Conservation (phyloP, 2,329 filamentous ascomycete genomes). For the Pestalotiopsis sp. region DNA sequence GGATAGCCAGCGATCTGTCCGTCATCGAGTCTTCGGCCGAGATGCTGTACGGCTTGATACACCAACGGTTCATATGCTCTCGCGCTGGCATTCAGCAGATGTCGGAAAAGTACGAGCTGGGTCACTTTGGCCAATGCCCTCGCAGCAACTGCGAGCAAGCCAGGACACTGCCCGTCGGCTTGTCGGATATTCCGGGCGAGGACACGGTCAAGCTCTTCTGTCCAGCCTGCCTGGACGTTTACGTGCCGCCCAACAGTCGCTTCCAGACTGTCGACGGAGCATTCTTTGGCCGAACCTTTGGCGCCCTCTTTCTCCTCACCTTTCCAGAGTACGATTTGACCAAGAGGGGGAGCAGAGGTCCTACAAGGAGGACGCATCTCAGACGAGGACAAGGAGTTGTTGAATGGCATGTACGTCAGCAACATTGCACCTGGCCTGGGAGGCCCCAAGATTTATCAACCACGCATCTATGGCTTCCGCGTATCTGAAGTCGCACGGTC, state of each 20-base stretch:
- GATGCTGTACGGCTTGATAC: conserved; percentile 95
- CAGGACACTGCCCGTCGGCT: conserved; percentile 88
- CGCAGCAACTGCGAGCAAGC: conserved; percentile 89
- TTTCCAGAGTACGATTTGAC: conserved; percentile 94
- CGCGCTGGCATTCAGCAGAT: conserved; percentile 97
- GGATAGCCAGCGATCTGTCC: conserved; percentile 89
- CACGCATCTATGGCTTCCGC: conserved; percentile 94
- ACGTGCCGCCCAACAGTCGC: conserved; percentile 93
- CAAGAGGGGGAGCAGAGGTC: conserved; percentile 67
- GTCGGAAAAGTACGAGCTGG: conserved; percentile 97
- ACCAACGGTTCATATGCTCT: conserved; percentile 97
- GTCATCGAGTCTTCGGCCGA: conserved; percentile 98
- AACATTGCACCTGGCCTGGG: conserved; percentile 92
- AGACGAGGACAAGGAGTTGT: conserved; percentile 52
- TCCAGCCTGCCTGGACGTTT: conserved; percentile 94
- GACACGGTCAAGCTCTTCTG: conserved; percentile 99
- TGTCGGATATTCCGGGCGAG: conserved; percentile 92
- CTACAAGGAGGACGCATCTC: conserved; percentile 44
- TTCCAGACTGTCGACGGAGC: conserved; percentile 98
- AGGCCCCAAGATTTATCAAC: conserved; percentile 83
- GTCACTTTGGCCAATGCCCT: conserved; percentile 96
- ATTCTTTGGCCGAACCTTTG: conserved; percentile 97
- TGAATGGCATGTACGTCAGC: conserved; percentile 85
- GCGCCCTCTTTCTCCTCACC: conserved; percentile 95
- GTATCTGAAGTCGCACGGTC: conserved; percentile 89